Conservation (phyloP, 148 eudicot genomes). For the Amaranthus cruentus region DNA sequence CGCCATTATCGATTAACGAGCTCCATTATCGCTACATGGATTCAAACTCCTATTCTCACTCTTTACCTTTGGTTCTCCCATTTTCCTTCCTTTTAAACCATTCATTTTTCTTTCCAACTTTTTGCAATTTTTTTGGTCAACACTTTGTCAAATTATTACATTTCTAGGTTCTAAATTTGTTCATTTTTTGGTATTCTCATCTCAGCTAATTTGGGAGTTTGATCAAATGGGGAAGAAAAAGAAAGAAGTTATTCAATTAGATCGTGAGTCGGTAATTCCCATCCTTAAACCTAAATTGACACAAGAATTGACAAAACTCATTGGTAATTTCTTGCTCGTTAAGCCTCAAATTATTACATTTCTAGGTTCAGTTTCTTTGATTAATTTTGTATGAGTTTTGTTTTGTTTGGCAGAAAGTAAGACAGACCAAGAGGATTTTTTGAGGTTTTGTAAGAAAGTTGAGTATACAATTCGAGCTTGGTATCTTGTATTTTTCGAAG, state of each 20-base stretch:
- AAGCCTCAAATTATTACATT: too few species aligned
- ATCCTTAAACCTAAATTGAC: constrained; percentile 56
- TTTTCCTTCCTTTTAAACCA: not conserved
- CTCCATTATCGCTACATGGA: not conserved
- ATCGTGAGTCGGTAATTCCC: constrained; percentile 77
- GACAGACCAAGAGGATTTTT: constrained; percentile 50
- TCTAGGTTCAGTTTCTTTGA: not conserved
- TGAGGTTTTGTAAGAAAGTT: constrained; percentile 67
- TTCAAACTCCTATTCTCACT: constrained; percentile 12
- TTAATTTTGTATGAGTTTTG: not conserved
- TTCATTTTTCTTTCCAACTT: constrained; percentile 1
- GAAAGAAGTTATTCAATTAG: constrained; percentile 59
- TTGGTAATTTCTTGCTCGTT: constrained; percentile 29
- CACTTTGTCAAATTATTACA: not conserved
- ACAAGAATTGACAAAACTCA: constrained; percentile 52
- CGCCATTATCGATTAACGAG: too few species aligned
- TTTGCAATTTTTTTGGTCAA: not conserved
- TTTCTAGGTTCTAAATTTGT: not conserved
- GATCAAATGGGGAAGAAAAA: constrained; percentile 32
- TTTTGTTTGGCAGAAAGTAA: constrained; percentile 40
- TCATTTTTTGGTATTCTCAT: not conserved
- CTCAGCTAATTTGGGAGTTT: not conserved
- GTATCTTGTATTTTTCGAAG: constrained; percentile 73
- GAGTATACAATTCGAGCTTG: constrained; percentile 87
- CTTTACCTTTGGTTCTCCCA: constrained; percentile 7